phyloP scores from a whole-genome alignment of 345 rosid species.

The Eucalyptus caleyi region DNA sequence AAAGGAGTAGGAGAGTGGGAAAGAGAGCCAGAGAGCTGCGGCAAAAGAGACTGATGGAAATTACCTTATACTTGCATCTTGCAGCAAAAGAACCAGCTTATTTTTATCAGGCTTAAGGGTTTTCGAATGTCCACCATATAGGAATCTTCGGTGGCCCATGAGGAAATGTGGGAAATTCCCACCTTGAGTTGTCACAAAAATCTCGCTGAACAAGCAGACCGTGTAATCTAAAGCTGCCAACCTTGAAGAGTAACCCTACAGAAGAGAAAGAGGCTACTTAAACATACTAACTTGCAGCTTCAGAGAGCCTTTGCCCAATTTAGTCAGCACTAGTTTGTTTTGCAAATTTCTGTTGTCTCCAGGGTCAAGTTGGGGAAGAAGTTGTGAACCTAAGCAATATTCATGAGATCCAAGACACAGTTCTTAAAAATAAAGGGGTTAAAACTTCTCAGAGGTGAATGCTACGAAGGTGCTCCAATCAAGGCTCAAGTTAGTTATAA shows the following conservation, averaged over 20 bases:
- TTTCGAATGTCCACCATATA: constrained; percentile 80
- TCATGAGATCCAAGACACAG: background rate
- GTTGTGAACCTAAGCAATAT: background rate
- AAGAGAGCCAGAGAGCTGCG: background rate
- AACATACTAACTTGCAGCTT: background rate
- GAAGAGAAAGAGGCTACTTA: background rate
- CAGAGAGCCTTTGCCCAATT: background rate
- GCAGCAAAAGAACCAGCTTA: constrained; percentile 69
- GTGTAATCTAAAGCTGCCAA: constrained; percentile 92
- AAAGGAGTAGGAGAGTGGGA: background rate
- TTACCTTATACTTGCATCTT: constrained; percentile 70
- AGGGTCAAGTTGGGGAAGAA: background rate
- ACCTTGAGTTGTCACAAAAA: constrained; percentile 87
- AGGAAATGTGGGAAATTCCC: constrained; percentile 95
- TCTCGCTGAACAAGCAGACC: constrained; percentile 84
- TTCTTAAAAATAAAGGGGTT: background rate
- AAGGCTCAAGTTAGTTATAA: background rate
- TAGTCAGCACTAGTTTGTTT: background rate
- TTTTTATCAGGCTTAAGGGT: constrained; percentile 80
- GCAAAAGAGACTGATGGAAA: background rate
- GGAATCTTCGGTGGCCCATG: constrained; percentile 92
- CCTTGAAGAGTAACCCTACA: constrained; percentile 80
- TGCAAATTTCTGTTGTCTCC: background rate
- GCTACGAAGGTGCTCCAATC: background rate
- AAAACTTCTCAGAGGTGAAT: background rate